Evolutionary conservation across 805 yeast species (phyloP).

Genomic region (Metschnikowia sp.): DNA sequence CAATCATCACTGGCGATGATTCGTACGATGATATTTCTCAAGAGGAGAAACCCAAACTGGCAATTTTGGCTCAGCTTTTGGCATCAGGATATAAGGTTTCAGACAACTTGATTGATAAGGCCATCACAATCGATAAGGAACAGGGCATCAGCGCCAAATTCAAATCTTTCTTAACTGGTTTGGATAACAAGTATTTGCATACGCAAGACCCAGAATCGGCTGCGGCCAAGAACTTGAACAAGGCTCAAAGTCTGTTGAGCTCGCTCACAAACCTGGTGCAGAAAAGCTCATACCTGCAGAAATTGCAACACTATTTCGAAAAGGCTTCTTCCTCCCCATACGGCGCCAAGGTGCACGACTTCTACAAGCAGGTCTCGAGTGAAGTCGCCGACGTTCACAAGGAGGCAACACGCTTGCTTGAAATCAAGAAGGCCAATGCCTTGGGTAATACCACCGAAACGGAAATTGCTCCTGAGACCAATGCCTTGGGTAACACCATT

Average conservation of each 20-base stretch:
- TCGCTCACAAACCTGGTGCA: constrained; percentile 35
- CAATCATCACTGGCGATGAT: constrained; percentile 26
- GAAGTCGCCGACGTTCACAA: constrained; percentile 65
- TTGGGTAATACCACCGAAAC: not conserved
- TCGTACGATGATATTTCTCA: constrained; percentile 54
- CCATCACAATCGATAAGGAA: constrained; percentile 60
- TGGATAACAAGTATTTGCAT: constrained; percentile 60
- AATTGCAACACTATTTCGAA: constrained; percentile 45
- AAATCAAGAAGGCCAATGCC: constrained; percentile 42
- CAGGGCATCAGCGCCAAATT: constrained; percentile 60
- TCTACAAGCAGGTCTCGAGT: constrained; percentile 52
- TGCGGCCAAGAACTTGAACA: constrained; percentile 29
- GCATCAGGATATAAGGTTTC: constrained; percentile 69
- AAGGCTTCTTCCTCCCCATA: constrained; percentile 42
- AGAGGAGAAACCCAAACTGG: constrained; percentile 73
- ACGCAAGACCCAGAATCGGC: constrained; percentile 50
- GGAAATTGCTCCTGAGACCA: not conserved
- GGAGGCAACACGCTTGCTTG: constrained; percentile 72
- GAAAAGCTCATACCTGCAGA: constrained; percentile 31
- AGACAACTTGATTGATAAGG: constrained; percentile 58
- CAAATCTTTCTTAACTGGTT: constrained; percentile 48
- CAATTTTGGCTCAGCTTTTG: constrained; percentile 72
- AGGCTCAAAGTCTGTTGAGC: constrained; percentile 27
- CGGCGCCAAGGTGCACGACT: constrained; percentile 60
- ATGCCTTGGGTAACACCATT: too few relatives aligned